Percentiles rank a stretch among this genome's conserved stretches.
Conservation (phyloP, 306 rosid species). For the Herpetospermum pedunculosum region DNA sequence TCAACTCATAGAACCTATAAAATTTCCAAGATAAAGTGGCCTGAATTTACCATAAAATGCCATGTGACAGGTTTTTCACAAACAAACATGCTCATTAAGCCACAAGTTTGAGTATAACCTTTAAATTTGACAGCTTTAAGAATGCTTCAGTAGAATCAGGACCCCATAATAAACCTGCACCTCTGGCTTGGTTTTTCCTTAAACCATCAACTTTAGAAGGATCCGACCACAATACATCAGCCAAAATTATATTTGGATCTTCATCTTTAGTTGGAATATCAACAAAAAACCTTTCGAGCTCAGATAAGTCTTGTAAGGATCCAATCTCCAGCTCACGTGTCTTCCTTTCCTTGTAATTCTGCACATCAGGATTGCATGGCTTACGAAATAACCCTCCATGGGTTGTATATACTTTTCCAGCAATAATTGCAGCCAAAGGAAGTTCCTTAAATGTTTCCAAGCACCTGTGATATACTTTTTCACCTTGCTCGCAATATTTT, state of each 20-base stretch:
- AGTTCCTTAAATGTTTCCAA: constrained; percentile 74
- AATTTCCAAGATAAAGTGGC: neutral
- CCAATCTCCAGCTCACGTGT: constrained; percentile 50
- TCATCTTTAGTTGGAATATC: constrained; percentile 48
- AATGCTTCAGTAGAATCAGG: constrained; percentile 81
- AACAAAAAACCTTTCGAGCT: constrained; percentile 38
- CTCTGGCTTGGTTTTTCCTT: constrained; percentile 41
- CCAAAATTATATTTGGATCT: constrained; percentile 51
- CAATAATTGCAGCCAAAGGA: constrained; percentile 75
- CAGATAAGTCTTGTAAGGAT: constrained; percentile 57
- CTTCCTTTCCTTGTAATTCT: constrained; percentile 41
- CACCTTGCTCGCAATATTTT: constrained; percentile 64
- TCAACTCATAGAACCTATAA: neutral
- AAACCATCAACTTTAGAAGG: constrained; percentile 66
- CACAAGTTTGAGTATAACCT: constrained; percentile 35
- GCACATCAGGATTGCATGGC: constrained; percentile 19
- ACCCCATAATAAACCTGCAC: constrained; percentile 78
- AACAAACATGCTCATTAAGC: neutral
- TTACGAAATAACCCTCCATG: constrained; percentile 92
- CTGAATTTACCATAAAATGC: neutral
- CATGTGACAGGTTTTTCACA: neutral
- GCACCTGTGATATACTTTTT: constrained; percentile 53
- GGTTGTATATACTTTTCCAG: constrained; percentile 59
- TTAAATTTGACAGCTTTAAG: constrained; percentile 54
- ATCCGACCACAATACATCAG: constrained; percentile 79